Evolutionary conservation across 2,329 filamentous ascomycete genomes (phyloP).

Genomic region (Fusarium tupiense): DNA sequence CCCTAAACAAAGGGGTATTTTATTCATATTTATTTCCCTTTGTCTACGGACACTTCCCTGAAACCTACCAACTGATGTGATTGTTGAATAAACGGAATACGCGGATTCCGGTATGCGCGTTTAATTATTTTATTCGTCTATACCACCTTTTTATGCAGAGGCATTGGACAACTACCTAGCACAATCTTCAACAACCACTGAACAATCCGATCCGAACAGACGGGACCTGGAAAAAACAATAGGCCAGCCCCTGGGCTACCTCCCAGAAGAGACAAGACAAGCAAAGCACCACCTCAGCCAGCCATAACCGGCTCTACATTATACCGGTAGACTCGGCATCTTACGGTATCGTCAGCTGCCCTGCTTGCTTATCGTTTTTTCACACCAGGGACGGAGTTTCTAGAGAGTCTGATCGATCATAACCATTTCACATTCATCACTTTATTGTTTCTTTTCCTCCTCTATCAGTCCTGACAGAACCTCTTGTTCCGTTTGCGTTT

Average conservation of each 20-base stretch:
- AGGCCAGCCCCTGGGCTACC: constrained; percentile 15
- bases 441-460: neutral
- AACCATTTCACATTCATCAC: neutral
- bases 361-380: constrained; percentile 15
- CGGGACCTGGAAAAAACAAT: neutral
- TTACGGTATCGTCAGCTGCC: constrained; percentile 23
- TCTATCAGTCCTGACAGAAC: neutral
- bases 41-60: neutral
- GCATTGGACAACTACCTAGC: neutral
- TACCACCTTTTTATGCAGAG: constrained; percentile 10
- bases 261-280: neutral
- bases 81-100: neutral
- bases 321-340: constrained; percentile 24
- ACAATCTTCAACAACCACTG: neutral
- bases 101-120: constrained; percentile 6
- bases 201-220: neutral
- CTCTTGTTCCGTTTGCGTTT: neutral
- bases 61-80: neutral
- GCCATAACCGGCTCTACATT: constrained; percentile 17
- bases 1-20: neutral
- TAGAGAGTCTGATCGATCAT: neutral
- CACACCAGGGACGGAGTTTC: neutral
- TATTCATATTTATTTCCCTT: neutral
- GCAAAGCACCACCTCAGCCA: neutral
- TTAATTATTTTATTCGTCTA: neutral